Base-by-base conservation (phyloP, 805 yeast genomes). In the Isabelozyma pseudorhagii region DNA sequence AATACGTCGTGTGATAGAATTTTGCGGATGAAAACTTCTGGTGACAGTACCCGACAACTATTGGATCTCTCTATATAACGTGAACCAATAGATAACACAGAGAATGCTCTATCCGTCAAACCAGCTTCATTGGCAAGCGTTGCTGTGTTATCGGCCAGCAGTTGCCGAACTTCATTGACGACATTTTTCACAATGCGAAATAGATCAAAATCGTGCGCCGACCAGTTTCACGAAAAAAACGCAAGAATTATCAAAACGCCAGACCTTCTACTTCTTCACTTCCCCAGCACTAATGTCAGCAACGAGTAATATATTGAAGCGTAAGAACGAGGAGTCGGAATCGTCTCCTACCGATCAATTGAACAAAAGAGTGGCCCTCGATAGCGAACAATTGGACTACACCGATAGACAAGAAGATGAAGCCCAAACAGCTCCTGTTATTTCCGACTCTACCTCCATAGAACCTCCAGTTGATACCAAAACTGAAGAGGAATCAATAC, bases 341-440 rank as follows among this genome's bases (percentile, higher is more conserved):
- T 54, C 64, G 11, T 48, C 63, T 8, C 69, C 71, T 10, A 76
- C 79, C 42, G 82, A 76, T 51, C 81, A 79, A 48, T 72, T 78
- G 29, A 82, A 74, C 46, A 86, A 86, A 59, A 70, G 93, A 46
- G 87, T 85, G 13, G 92, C 92, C 2, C 74, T 85, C 55, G 89
- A 85, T 54, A 80, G 83, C 49, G 89, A 81, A 49, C 79, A 76
- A 43, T 64, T 78, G 41, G 81, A 74, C 28, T 67, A 60, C 45
- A 61, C 63, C 17, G 81, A 77, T 28, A 66, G 67, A 28, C 67
- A 71, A 46, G 73, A 74, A 42, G 80, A 72, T 44, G 68, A 66
- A 41, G 65, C 68, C 31, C 73, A 69, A 43, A 73, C 80, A 4
- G 79, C 81, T 1, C 77, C 74, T 2, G 64, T 66, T 5, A 59